phyloP scores from a whole-genome alignment of 2,329 filamentous ascomycete genomes.

The Lachnellula subtilissima region DNA sequence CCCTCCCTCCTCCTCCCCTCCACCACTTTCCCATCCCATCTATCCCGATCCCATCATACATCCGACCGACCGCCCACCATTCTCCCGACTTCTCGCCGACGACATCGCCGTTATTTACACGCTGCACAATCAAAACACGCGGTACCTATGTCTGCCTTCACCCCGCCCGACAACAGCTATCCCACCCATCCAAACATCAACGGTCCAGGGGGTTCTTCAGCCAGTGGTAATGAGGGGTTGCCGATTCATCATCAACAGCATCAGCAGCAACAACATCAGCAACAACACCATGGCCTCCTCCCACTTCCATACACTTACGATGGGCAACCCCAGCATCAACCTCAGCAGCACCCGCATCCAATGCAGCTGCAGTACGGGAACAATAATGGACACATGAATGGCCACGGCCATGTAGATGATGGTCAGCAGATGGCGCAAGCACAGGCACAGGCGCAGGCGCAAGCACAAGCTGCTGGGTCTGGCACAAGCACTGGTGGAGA shows the following conservation, averaged over 20 bases:
- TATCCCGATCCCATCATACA: too few relatives aligned
- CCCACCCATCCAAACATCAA: constrained; percentile 1
- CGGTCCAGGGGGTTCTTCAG: not conserved
- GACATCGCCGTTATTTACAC: not conserved
- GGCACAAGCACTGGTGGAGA: constrained; percentile 17
- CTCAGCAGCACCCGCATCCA: constrained; percentile 12
- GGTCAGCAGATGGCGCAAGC: constrained; percentile 7
- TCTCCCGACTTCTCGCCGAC: constrained; percentile 23
- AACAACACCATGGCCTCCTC: not conserved
- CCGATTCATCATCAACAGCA: constrained; percentile 5
- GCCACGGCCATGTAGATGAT: constrained; percentile 1
- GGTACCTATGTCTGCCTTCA: constrained; percentile 16
- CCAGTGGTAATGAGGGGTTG: not conserved
- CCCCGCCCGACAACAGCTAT: constrained; percentile 10
- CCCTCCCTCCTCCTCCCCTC: too few relatives aligned
- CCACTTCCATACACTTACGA: not conserved
- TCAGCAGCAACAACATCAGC: not conserved
- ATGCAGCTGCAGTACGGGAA: constrained; percentile 9
- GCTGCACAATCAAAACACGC: not conserved
- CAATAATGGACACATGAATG: constrained; percentile 17
- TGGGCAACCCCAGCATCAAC: constrained; percentile 4
- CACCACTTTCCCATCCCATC: too few relatives aligned
- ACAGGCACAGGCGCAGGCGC: not conserved
- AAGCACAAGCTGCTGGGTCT: not conserved
- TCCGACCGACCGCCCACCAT: not conserved